Evolutionary conservation across 2,329 filamentous ascomycete genomes (phyloP).

Genomic region (Septoria petroselini): DNA sequence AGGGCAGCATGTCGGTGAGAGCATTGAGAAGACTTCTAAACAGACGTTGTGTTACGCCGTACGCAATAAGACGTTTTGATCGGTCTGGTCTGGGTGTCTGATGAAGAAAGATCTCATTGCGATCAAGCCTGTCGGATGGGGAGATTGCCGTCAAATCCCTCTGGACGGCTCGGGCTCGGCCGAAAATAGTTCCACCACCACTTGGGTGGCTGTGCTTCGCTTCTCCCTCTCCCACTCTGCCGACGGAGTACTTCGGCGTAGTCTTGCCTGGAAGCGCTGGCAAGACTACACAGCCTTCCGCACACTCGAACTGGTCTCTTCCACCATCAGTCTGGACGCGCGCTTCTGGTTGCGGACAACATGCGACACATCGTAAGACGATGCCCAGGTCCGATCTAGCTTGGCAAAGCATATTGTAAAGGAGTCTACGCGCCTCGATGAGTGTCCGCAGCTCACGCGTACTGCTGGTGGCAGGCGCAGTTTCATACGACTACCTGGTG

Average conservation of each 20-base stretch:
- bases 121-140: constrained; percentile 5
- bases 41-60: constrained; percentile 13
- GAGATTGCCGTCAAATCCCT: constrained; percentile 5
- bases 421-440: constrained; percentile 23
- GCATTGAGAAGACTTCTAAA: constrained; percentile 1
- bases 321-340: not conserved
- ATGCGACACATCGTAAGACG: not conserved
- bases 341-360: not conserved
- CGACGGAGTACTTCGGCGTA: not conserved
- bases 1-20: constrained; percentile 10
- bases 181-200: constrained; percentile 3
- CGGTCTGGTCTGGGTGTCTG: not conserved
- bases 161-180: constrained; percentile 3
- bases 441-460: constrained; percentile 25
- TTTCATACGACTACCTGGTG: constrained; percentile 37
- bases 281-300: constrained; percentile 1
- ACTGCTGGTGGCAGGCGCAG: constrained; percentile 35
- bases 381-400: constrained; percentile 11
- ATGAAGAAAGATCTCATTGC: not conserved
- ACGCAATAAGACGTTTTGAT: not conserved
- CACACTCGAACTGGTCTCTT: no score
- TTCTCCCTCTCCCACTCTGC: not conserved
- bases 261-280: not conserved
- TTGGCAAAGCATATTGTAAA: constrained; percentile 19
- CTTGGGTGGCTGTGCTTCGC: constrained; percentile 2